These are phyloP conservation scores for Mycosphaerella sp. DNA, from an alignment of 2,329 filamentous ascomycete species.

Conservation along the genomic window DNA sequence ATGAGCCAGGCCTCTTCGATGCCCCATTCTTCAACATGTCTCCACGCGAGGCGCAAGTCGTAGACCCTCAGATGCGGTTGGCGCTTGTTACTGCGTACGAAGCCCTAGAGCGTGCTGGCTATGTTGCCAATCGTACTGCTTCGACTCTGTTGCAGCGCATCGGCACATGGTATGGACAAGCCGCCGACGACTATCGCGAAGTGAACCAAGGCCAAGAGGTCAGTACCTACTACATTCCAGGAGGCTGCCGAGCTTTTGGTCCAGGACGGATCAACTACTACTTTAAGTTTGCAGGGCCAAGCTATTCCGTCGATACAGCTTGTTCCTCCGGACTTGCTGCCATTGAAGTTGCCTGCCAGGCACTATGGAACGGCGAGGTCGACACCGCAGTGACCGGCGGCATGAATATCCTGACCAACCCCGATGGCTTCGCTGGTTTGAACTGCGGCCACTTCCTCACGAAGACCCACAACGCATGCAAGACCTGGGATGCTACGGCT, in stretches of 20 bases:
- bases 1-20: constrained; percentile 37
- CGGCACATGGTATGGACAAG: constrained; percentile 34
- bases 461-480: constrained; percentile 20
- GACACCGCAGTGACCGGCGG: constrained; percentile 31
- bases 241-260: constrained; percentile 41
- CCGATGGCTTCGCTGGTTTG: constrained; percentile 20
- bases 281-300: constrained; percentile 63
- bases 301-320: constrained; percentile 68
- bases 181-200: constrained; percentile 33
- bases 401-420: constrained; percentile 23
- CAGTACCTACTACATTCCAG: constrained; percentile 39
- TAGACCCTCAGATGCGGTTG: constrained; percentile 15
- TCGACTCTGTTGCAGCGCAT: constrained; percentile 29
- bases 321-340: constrained; percentile 69
- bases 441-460: constrained; percentile 27
- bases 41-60: constrained; percentile 23
- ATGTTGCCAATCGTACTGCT: constrained; percentile 26
- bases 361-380: constrained; percentile 37
- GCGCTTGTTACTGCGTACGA: constrained; percentile 18
- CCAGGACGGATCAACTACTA: constrained; percentile 25
- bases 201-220: constrained; percentile 27
- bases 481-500: constrained; percentile 27
- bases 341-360: constrained; percentile 65
- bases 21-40: constrained; percentile 39
- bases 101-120: constrained; percentile 18